These are phyloP conservation scores for Aspergillus neotritici DNA, from an alignment of 2,329 filamentous ascomycete species.

Conservation along the genomic window DNA sequence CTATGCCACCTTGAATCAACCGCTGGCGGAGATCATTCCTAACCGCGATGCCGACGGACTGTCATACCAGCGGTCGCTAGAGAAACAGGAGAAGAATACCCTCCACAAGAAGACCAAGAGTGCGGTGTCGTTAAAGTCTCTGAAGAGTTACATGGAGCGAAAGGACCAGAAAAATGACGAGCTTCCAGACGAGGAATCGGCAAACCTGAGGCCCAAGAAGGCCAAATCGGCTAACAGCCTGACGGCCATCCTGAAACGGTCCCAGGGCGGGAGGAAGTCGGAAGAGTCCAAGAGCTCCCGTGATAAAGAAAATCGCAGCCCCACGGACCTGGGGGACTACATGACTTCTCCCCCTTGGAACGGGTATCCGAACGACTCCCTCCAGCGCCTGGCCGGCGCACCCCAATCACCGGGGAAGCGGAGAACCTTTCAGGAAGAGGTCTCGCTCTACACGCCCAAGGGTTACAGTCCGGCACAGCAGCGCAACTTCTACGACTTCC, in stretches of 20 bases:
- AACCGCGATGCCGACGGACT: constrained; percentile 30
- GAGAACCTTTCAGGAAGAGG: constrained; percentile 49
- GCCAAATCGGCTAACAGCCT: constrained; percentile 79
- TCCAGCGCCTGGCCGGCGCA: constrained; percentile 28
- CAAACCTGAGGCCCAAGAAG: constrained; percentile 56
- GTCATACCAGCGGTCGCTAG: constrained; percentile 32
- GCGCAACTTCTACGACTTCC: constrained; percentile 54
- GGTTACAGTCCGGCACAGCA: constrained; percentile 58
- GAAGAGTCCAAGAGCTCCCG: constrained; percentile 50
- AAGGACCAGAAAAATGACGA: constrained; percentile 36
- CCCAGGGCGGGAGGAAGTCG: constrained; percentile 61
- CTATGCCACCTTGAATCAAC: constrained; percentile 34
- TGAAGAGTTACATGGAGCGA: constrained; percentile 44
- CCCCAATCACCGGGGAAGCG: constrained; percentile 43
- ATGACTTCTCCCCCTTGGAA: constrained; percentile 70
- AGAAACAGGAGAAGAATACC: constrained; percentile 29
- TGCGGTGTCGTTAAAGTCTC: constrained; percentile 48
- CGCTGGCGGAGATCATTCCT: constrained; percentile 35
- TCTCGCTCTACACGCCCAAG: constrained; percentile 53
- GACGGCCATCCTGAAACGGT: constrained; percentile 68
- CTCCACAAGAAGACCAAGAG: constrained; percentile 52
- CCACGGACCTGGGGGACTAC: constrained; percentile 44
- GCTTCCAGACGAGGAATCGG: constrained; percentile 26
- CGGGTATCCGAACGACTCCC: constrained; percentile 56
- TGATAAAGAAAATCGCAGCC: constrained; percentile 79